Evolutionary conservation across 169 alveolate genomes (phyloP), one percentile per base, ranked within the genome.

Genomic region (Cryptosporidium felis): DNA sequence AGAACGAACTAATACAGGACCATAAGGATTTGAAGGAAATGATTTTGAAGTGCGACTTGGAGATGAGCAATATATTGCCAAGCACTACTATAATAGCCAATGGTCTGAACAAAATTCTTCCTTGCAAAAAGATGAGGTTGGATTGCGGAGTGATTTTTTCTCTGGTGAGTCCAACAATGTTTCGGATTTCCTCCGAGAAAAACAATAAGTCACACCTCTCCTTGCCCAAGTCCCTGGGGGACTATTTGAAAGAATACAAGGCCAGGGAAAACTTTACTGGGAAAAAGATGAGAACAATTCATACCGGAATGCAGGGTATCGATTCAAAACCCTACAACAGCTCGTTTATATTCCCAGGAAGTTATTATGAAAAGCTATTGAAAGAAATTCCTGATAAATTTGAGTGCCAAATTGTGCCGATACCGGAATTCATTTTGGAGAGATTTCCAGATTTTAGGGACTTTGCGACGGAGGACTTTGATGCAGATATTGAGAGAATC

Each of bases 381-480:
- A 40, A 49, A 21, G 56, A 45, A 8, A 74, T 74, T 49, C 16
- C 45, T 5, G 67, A 74, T 26, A 53, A 44, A 30, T 74, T 74
- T 49, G 85, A 74, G 34, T 74, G 85, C 6, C 60, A 36, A 16
- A 21, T 74, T 53, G 41, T 28, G 36, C 40, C 47, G n/a, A 49
- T 74, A 30, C 85, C 85, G 14, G 85, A 74, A 5, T 74, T 74
- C 10, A 74, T 74, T 28, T 74, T 74, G 56, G 85, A 74, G 18
- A 53, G 66, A n/a, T 74, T 74, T 74, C 85, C 85, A 40, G 67
- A 74, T 51, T 74, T 74, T 53, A 74, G 56, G 26, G 49, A 65
- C 9, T 65, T 28, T 49, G 81, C 45, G 42, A 65, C 34, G 28
- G 81, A 65, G 28, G 81, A 65, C 32, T 45, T 45, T 45, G 81